A percentile compares a stretch with the other conserved stretches of the same genome.
phyloP scores from a whole-genome alignment of 164 flowering plant species.

The Litsea cubeba region DNA sequence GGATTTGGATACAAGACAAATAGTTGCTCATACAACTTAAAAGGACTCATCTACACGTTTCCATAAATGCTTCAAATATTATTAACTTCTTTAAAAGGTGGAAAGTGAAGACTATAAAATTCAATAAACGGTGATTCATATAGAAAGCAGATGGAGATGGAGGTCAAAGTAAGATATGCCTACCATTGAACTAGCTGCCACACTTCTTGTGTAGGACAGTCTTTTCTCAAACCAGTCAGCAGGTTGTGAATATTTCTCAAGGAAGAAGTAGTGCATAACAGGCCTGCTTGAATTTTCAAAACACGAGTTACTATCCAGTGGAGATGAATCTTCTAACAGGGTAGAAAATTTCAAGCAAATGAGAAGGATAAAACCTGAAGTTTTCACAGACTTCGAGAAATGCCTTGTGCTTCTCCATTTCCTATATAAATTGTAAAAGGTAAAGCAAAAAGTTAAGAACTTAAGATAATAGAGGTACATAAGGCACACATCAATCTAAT shows the following conservation, averaged over 20 bases:
- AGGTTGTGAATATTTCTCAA: conserved; percentile 87
- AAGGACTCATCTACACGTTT: neutral
- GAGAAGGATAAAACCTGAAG: conserved; percentile 57
- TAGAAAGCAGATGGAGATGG: neutral
- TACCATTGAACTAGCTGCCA: conserved; percentile 98
- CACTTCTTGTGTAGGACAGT: conserved; percentile 89
- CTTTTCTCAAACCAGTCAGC: conserved; percentile 98
- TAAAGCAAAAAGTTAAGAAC: neutral
- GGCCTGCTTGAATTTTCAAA: conserved; percentile 55
- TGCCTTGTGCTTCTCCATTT: conserved; percentile 78
- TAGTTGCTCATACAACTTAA: neutral
- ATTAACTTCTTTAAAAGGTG: neutral
- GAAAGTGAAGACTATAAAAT: neutral
- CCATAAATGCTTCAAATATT: too few species aligned
- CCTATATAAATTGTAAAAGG: conserved; percentile 35
- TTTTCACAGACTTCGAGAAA: conserved; percentile 78
- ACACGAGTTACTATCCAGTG: neutral
- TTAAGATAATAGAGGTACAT: neutral
- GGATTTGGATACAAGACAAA: neutral
- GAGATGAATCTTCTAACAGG: neutral
- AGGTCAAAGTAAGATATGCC: conserved; percentile 11
- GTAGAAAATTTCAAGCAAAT: neutral
- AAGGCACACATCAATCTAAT: too few species aligned
- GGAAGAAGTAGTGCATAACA: conserved; percentile 91
- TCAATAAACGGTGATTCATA: neutral